Evolutionary conservation across 2,329 filamentous ascomycete genomes (phyloP).

Genomic region (Aspergillus tanneri): DNA sequence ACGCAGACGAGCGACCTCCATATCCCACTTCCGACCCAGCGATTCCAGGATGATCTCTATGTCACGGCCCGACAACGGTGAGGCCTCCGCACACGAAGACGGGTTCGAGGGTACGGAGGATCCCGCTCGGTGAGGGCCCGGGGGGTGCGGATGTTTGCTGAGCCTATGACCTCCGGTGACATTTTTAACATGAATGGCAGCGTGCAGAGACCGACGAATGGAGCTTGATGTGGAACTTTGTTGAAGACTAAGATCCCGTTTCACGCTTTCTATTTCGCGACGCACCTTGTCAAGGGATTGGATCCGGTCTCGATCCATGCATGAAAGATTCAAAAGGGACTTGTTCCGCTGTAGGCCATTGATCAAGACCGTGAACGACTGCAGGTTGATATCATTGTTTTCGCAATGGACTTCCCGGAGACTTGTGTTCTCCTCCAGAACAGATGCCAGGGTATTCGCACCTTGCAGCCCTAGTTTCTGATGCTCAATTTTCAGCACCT

Average conservation of each 20-base stretch:
- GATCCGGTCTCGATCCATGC: slow-evolving; percentile 61
- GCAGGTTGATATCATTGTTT: slow-evolving; percentile 69
- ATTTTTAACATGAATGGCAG: slow-evolving; percentile 38
- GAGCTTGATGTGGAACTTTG: slow-evolving; percentile 38
- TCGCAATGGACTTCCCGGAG: slow-evolving; percentile 68
- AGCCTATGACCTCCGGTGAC: slow-evolving; percentile 32
- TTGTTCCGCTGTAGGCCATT: slow-evolving; percentile 67
- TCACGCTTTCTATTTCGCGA: slow-evolving; percentile 55
- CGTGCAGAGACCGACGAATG: slow-evolving; percentile 46
- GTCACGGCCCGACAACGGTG: slow-evolving; percentile 37
- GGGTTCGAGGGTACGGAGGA: slow-evolving; percentile 12
- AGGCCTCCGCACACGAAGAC: slow-evolving; percentile 22
- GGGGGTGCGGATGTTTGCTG: slow-evolving; percentile 30
- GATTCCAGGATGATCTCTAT: slow-evolving; percentile 43
- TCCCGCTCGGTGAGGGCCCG: slow-evolving; percentile 15
- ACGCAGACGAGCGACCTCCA: slow-evolving; percentile 43
- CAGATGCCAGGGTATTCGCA: slow-evolving; percentile 66
- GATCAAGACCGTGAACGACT: slow-evolving; percentile 67
- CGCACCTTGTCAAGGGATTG: slow-evolving; percentile 61
- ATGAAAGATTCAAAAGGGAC: slow-evolving; percentile 61
- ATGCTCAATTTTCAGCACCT: slow-evolving; percentile 63
- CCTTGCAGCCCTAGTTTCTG: slow-evolving; percentile 69
- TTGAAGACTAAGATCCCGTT: slow-evolving; percentile 38
- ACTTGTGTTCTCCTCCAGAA: slow-evolving; percentile 63
- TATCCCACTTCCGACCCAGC: slow-evolving; percentile 48